Evolutionary conservation across 768 basidiomycete species (phyloP), one percentile per base, ranked within the genome.

Genomic region (Crucibulum laeve): DNA sequence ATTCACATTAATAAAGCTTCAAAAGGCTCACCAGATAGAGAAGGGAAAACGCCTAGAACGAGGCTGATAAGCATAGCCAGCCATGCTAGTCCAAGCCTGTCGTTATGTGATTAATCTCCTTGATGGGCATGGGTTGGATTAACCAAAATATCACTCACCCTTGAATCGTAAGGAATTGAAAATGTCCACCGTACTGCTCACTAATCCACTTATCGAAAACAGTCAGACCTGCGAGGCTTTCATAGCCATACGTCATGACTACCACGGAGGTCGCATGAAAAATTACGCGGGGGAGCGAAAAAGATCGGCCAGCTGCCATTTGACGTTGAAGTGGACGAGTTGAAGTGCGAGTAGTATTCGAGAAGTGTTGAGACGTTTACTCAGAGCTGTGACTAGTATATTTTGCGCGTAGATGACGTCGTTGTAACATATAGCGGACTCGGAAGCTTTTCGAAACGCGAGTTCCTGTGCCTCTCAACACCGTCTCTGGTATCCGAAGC

Each of bases 151-250:
- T 25, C 5, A 55, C 73, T 15, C 47, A 82, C 87, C 85, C 86
- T 61, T 87, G 80, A 51, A 90, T 85, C 0, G 90, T 92, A 42
- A 91, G 64, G 55, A 77, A 91, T 57, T 84, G 83, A 37, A 72
- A 74, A 50, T 80, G 78, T 0, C 87, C 87, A 1, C 84, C 84
- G 49, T 73, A 76, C 52, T 77, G 78, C 2, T 50, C 43, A 1
- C 46, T 44, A 30, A 81, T 71, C 48, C 60, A 65, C 1, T 45
- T 44, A 41, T 59, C 53, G 7, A 40, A n/a, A 4, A 65, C 46
- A 14, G 48, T 42, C 8, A 70, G 47, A 4, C 42, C 44, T 26
- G 52, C 46, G 3, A 73, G 46, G 26, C 57, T 56, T 2, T 52
- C 42, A 44, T 58, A 73, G 5, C 71, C 72, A 45, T 64, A 65